Base-by-base conservation (phyloP, 352 stramenopile species). In the Pythium phragmiticola region DNA sequence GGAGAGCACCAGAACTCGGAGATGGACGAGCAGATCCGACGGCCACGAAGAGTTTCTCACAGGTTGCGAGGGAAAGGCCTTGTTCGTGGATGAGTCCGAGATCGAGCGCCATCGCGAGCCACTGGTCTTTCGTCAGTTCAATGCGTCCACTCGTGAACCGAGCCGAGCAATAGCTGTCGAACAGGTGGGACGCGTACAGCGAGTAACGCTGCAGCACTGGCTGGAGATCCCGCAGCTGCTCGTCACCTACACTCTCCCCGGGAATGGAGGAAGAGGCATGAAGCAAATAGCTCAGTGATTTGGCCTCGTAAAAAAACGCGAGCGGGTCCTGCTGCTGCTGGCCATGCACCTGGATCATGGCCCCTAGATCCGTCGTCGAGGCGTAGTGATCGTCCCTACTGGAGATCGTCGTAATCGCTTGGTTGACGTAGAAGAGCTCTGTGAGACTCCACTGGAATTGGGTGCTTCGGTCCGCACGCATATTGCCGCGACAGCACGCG, bases 381-480 rank as follows among this genome's bases (percentile, higher is more conserved):
- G 41, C 23, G 46, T 49, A 64, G 17, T 64, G 23, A 16, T 54
- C 34, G 50, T 36, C 57, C 14, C 2, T 28, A 33, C 60, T 36
- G 12, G 13, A 21, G 0, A 70, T 33, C 3, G 57, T 50, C n/a
- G 45, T 37, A 6, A 89, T 52, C 3, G 71, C 71, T 46, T 74
- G 67, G 28, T 80, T 76, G 3, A 80, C 33, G 13, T 80, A 70
- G 49, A 73, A 79, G 16, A 82, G 63, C 43, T 88, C 80, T 1
- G 74, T 78, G 23, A 86, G 50, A 37, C 73, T 82, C 34, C 66
- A 81, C 12, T 67, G 41, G 11, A 63, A 36, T 7, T 42, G 30
- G n/a, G 13, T 8, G 17, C 14, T 36, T 23, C n/a, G 9, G 7
- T 39, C 5, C 19, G 17, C 14, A 54, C 11, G 55, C 6, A 57